Percentiles rank a stretch among this genome's conserved stretches.
Evolutionary conservation across 345 rosid genomes (phyloP).

Genomic region (Viola odorata): DNA sequence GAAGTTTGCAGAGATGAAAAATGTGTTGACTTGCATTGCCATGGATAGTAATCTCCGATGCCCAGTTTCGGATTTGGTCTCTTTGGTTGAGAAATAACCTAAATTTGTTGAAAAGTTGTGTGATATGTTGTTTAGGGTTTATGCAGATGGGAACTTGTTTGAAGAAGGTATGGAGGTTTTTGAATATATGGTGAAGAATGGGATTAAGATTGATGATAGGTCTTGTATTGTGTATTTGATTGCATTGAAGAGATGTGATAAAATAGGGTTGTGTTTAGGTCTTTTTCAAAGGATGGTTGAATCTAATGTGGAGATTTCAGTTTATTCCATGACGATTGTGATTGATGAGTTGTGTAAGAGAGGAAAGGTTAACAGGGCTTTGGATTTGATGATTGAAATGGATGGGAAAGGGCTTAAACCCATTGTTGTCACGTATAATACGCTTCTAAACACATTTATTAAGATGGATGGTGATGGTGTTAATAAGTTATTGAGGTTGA

Average conservation of each 20-base stretch:
- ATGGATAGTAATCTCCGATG: slow-evolving; percentile 30
- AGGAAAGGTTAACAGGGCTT: slow-evolving; percentile 50
- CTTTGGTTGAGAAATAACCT: slow-evolving; percentile 26
- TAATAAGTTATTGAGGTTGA: slow-evolving; percentile 44
- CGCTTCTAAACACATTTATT: slow-evolving; percentile 51
- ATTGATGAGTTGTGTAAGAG: slow-evolving; percentile 57
- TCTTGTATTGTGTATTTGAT: slow-evolving; percentile 68
- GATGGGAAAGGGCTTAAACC: slow-evolving; percentile 47
- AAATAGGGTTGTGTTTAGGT: slow-evolving; percentile 40
- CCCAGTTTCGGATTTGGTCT: slow-evolving; percentile 34
- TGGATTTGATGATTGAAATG: slow-evolving; percentile 44
- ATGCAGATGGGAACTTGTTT: slow-evolving; percentile 55
- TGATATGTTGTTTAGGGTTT: slow-evolving; percentile 64
- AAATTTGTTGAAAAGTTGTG: slow-evolving; percentile 43
- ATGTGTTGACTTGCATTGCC: slow-evolving; percentile 34
- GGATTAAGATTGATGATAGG: slow-evolving; percentile 54
- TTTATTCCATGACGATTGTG: slow-evolving; percentile 62
- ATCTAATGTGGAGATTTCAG: slow-evolving; percentile 41
- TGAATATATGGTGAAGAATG: slow-evolving; percentile 43
- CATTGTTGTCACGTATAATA: slow-evolving; percentile 63
- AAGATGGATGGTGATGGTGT: slow-evolving; percentile 49
- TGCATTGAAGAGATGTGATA: slow-evolving; percentile 50
- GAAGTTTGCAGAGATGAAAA: slow-evolving; percentile 45
- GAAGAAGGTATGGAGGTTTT: slow-evolving; percentile 50
- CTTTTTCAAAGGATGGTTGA: slow-evolving; percentile 55